Percentiles rank a stretch among this genome's conserved stretches.
phyloP scores from a whole-genome alignment of 75 land plant species.

The Pinus taeda region DNA sequence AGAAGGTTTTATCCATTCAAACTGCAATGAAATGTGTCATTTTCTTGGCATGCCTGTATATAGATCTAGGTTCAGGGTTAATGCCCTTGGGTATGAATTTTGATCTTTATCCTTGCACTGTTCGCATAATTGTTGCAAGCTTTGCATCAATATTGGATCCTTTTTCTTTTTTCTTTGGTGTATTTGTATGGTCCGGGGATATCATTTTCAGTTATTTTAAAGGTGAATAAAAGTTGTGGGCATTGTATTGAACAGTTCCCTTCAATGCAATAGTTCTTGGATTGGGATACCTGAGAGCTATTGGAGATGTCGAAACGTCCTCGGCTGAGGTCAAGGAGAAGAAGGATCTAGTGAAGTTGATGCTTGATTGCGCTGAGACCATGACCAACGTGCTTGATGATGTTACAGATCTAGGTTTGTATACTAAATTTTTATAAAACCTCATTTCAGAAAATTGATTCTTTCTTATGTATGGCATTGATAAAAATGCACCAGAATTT shows the following conservation, averaged over 20 bases:
- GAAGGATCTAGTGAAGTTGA: constrained; percentile 37
- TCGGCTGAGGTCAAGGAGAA: constrained; percentile 21
- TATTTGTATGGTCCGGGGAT: background rate
- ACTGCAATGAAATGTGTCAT: no score
- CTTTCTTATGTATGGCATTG: background rate
- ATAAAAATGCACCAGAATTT: no score
- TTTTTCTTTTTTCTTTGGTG: background rate
- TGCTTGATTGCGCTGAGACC: constrained; percentile 50
- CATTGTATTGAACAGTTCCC: constrained; percentile 25
- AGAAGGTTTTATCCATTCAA: background rate
- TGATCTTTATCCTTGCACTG: background rate
- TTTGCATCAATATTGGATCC: background rate
- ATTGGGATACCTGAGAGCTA: constrained; percentile 31
- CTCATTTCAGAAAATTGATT: background rate
- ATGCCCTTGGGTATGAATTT: no score
- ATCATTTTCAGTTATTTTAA: background rate
- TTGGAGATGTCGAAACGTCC: constrained; percentile 11
- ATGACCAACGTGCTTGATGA: constrained; percentile 55
- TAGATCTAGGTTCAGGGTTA: no score
- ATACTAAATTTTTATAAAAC: background rate
- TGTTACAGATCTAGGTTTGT: constrained; percentile 49
- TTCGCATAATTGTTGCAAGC: background rate
- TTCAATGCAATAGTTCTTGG: constrained; percentile 52
- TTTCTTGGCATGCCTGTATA: no score
- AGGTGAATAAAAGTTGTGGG: background rate